These are phyloP conservation scores for Lasiodiplodia sp. DNA, from an alignment of 2,329 filamentous ascomycete genomes.

Conservation along the genomic window DNA sequence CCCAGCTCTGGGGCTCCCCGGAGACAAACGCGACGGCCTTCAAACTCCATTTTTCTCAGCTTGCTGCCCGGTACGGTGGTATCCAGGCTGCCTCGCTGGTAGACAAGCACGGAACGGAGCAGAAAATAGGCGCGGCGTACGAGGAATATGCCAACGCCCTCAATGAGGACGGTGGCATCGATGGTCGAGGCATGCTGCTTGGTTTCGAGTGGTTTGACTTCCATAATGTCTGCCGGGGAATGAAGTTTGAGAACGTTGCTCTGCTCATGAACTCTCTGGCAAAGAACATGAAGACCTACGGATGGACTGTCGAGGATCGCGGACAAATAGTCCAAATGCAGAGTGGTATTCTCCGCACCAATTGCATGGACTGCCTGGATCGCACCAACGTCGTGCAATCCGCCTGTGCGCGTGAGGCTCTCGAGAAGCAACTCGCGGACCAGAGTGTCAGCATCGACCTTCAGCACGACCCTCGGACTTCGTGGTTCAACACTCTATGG, in stretches of 20 bases:
- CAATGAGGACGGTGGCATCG: slow-evolving; percentile 65
- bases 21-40: slow-evolving; percentile 82
- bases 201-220: slow-evolving; percentile 98
- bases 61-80: slow-evolving; percentile 74
- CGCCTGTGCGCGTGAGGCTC: slow-evolving; percentile 81
- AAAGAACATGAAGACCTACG: slow-evolving; percentile 71
- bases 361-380: slow-evolving; percentile 98
- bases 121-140: slow-evolving; percentile 79
- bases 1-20: slow-evolving; percentile 79
- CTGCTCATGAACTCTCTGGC: slow-evolving; percentile 76
- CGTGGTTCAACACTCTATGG: slow-evolving; percentile 97
- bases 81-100: slow-evolving; percentile 85
- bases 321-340: slow-evolving; percentile 61
- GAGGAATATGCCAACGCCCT: slow-evolving; percentile 71
- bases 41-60: slow-evolving; percentile 76
- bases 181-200: slow-evolving; percentile 58
- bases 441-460: slow-evolving; percentile 79
- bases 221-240: slow-evolving; percentile 87
- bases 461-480: slow-evolving; percentile 77
- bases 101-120: slow-evolving; percentile 85
- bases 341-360: slow-evolving; percentile 83
- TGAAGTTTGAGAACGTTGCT: slow-evolving; percentile 97
- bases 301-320: slow-evolving; percentile 70
- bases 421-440: slow-evolving; percentile 79
- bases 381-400: slow-evolving; percentile 96